Evolutionary conservation across 257 asterid genomes (phyloP).

Genomic region (Capsicum chinense): DNA sequence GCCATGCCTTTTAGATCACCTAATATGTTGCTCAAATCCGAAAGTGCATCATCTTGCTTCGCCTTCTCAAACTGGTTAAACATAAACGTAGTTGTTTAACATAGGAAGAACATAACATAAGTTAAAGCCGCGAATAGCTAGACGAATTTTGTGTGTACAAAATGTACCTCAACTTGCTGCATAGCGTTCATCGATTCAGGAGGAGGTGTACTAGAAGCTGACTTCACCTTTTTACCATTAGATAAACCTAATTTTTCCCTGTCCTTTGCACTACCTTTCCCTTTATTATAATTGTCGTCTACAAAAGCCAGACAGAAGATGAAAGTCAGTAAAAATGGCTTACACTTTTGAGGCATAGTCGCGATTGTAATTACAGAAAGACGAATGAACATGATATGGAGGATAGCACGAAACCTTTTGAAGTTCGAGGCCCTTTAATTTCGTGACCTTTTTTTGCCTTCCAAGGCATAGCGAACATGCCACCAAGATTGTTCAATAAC

Average conservation of each 20-base stretch:
- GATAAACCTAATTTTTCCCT: conserved; percentile 76
- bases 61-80: conserved; percentile 68
- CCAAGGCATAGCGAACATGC: conserved; percentile 98
- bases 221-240: conserved; percentile 46
- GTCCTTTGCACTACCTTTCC: conserved; percentile 59
- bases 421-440: conserved; percentile 68
- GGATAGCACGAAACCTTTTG: conserved; percentile 53
- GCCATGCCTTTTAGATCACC: conserved; percentile 97
- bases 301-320: conserved; percentile 25
- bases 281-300: conserved; percentile 56
- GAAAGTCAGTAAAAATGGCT: background rate
- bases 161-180: conserved; percentile 74
- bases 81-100: background rate
- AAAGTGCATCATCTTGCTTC: conserved; percentile 84
- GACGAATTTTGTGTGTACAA: background rate
- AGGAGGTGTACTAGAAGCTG: conserved; percentile 60
- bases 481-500: conserved; percentile 85
- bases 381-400: background rate
- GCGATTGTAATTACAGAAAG: background rate
- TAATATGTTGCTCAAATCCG: conserved; percentile 69
- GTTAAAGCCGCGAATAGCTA: background rate
- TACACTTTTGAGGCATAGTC: background rate
- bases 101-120: background rate
- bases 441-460: conserved; percentile 75
- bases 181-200: conserved; percentile 77